Conservation (phyloP, 352 stramenopile genomes). For the Globisporangium cederbergense region DNA sequence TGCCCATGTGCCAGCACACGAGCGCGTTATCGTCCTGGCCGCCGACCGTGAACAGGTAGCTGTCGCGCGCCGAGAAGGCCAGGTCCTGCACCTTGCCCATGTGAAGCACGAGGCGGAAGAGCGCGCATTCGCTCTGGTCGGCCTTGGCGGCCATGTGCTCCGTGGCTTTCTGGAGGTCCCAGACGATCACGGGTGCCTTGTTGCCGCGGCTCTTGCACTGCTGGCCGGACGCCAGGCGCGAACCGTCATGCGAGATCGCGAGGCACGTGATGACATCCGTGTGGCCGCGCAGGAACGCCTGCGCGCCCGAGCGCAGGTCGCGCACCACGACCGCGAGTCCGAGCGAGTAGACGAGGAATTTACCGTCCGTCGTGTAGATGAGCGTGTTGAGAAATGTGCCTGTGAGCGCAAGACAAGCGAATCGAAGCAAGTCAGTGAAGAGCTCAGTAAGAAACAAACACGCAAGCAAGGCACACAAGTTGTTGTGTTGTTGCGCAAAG, state of each 20-base stretch:
- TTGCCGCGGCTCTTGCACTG: slow-evolving; percentile 92
- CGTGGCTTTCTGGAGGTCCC: slow-evolving; percentile 90
- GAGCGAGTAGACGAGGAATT: slow-evolving; percentile 85
- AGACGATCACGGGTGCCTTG: slow-evolving; percentile 93
- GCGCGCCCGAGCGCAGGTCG: slow-evolving; percentile 65
- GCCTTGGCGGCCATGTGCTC: slow-evolving; percentile 54
- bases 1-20: slow-evolving; percentile 93
- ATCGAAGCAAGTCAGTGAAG: not conserved
- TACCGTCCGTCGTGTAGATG: slow-evolving; percentile 77
- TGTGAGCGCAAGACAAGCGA: slow-evolving; percentile 9
- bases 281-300: slow-evolving; percentile 91
- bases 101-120: slow-evolving; percentile 93
- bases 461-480: slow-evolving; percentile 10
- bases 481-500: not conserved
- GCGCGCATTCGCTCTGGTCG: slow-evolving; percentile 66
- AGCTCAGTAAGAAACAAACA: not conserved
- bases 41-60: slow-evolving; percentile 91
- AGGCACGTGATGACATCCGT: slow-evolving; percentile 92
- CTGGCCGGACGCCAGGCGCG: slow-evolving; percentile 88
- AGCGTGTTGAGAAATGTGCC: slow-evolving; percentile 65
- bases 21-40: slow-evolving; percentile 97
- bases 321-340: slow-evolving; percentile 83
- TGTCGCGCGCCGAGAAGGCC: slow-evolving; percentile 86
- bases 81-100: slow-evolving; percentile 93
- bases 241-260: slow-evolving; percentile 89